Evolutionary conservation across 139 green algal genomes (phyloP).

Genomic region (Closterium sp.): DNA sequence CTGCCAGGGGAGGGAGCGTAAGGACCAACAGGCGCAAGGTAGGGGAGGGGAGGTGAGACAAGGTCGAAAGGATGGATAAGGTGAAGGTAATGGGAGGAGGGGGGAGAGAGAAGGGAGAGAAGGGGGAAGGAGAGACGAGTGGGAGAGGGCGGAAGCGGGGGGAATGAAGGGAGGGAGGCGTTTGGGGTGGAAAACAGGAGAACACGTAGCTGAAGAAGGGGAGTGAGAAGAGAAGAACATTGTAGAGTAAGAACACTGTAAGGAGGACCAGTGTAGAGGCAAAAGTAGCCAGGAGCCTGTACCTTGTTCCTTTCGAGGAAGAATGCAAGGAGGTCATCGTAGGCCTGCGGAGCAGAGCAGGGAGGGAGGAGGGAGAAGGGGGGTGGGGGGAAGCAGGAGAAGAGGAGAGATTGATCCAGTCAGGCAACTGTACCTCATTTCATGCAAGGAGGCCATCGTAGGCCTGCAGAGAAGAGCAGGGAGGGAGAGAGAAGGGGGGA

Average conservation of each 20-base stretch:
- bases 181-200: no score
- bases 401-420: no score
- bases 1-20: no score
- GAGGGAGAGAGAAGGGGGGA: no score
- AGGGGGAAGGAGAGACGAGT: not conserved
- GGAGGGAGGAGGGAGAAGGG: constrained; percentile 19
- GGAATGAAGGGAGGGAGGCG: not conserved
- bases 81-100: not conserved
- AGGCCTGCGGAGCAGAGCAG: constrained; percentile 28
- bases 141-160: not conserved
- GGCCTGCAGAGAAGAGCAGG: no score
- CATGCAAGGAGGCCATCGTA: no score
- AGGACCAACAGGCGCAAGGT: no score
- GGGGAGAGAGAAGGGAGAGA: not conserved
- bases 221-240: not conserved
- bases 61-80: no score
- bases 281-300: not conserved
- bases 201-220: no score
- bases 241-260: not conserved
- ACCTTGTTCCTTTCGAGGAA: constrained; percentile 48
- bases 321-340: constrained; percentile 34
- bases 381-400: constrained; percentile 1
- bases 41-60: no score
- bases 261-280: not conserved
- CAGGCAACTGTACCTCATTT: no score